These are phyloP conservation scores for Epichloe festucae DNA, from an alignment of 2,329 filamentous ascomycete genomes.

Conservation along the genomic window DNA sequence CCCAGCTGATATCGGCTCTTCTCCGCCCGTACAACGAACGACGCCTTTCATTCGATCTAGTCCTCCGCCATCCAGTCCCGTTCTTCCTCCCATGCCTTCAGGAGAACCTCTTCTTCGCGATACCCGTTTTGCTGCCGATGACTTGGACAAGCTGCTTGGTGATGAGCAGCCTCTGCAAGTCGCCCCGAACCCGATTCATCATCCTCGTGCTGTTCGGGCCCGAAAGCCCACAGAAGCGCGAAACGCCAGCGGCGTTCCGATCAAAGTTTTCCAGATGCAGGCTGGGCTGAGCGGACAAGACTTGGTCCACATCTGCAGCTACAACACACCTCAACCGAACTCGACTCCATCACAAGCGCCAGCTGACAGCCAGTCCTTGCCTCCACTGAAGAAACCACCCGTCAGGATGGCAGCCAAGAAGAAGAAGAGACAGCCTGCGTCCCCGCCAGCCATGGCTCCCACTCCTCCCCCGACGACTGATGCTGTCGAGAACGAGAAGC, in stretches of 20 bases:
- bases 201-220: slow-evolving; percentile 2
- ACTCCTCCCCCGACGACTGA: slow-evolving; percentile 29
- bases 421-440: slow-evolving; percentile 9
- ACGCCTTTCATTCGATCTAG: slow-evolving; percentile 42
- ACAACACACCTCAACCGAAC: slow-evolving; percentile 15
- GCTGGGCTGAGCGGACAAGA: slow-evolving; percentile 22
- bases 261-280: slow-evolving; percentile 31
- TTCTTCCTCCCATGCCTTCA: slow-evolving; percentile 49
- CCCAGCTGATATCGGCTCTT: slow-evolving; percentile 75
- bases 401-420: slow-evolving; percentile 9
- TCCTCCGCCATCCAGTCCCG: slow-evolving; percentile 68
- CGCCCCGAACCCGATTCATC: slow-evolving; percentile 19
- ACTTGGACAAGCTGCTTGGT: slow-evolving; percentile 55
- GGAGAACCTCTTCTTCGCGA: slow-evolving; percentile 51
- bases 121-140: slow-evolving; percentile 78
- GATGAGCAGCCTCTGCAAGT: slow-evolving; percentile 37
- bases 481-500: slow-evolving; percentile 22
- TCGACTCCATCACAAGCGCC: slow-evolving; percentile 3
- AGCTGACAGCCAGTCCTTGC: slow-evolving; percentile 12
- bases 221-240: slow-evolving; percentile 18
- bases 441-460: slow-evolving; percentile 17
- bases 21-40: slow-evolving; percentile 65
- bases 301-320: slow-evolving; percentile 23
- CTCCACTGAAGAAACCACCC: slow-evolving; percentile 13
- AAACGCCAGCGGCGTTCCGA: slow-evolving; percentile 23